Evolutionary conservation across 371 early-diverging fungal species (phyloP).

Genomic region (Mortierella sp.): DNA sequence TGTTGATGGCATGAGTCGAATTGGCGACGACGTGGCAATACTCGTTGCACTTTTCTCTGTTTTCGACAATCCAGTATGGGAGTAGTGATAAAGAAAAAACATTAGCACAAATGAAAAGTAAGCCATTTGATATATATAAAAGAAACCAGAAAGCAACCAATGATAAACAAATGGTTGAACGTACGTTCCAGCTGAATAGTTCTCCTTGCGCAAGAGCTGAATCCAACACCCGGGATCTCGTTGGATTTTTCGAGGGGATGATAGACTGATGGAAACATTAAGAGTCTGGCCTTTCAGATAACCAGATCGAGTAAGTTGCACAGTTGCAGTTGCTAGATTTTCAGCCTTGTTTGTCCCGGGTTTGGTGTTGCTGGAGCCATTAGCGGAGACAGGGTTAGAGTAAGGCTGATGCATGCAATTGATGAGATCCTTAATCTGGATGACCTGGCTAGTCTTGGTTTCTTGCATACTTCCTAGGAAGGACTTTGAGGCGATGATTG

Average conservation of each 20-base stretch:
- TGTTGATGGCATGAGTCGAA: conserved; percentile 11
- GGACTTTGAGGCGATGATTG: conserved; percentile 9
- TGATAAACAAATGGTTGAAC: conserved; percentile 1
- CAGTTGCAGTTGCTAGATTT: conserved; percentile 25
- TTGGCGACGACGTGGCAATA: conserved; percentile 26
- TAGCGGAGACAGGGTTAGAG: conserved; percentile 16
- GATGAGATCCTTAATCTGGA: conserved; percentile 38
- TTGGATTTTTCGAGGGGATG: conserved; percentile 15
- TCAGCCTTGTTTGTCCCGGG: conserved; percentile 22
- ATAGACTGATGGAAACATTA: conserved; percentile 11
- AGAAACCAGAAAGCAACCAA: not conserved
- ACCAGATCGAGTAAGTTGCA: conserved; percentile 27
- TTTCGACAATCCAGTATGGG: not conserved
- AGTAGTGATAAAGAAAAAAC: not conserved
- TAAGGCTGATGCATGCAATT: conserved; percentile 16
- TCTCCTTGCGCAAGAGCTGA: conserved; percentile 46
- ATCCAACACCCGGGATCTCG: conserved; percentile 50
- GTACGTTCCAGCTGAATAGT: conserved; percentile 38
- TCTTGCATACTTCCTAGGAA: conserved; percentile 49
- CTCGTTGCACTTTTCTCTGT: conserved; percentile 19
- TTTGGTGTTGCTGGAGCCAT: conserved; percentile 28
- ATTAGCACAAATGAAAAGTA: not conserved
- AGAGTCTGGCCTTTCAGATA: conserved; percentile 24
- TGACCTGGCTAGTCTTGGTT: conserved; percentile 9
- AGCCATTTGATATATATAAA: too few relatives aligned